Percentiles rank a stretch among this genome's conserved stretches.
These are phyloP conservation scores for Eustoma russellianum DNA, from an alignment of 257 asterid species.

Conservation along the genomic window DNA sequence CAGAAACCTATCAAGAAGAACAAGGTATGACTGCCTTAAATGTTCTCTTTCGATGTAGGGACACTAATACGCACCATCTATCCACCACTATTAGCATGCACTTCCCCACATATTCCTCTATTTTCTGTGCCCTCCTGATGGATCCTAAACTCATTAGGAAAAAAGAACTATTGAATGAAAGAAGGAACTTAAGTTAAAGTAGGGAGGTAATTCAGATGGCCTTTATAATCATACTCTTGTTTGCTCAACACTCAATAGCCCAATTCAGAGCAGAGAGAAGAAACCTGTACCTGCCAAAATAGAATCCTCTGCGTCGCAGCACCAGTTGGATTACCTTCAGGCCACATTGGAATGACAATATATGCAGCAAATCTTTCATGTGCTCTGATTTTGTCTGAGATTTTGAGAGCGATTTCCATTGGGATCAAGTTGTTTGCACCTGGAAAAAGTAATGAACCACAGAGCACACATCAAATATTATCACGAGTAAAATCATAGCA, in stretches of 20 bases:
- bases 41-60: too few relatives aligned
- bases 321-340: constrained; percentile 98
- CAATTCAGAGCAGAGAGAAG: too few relatives aligned
- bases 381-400: constrained; percentile 75
- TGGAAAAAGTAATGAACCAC: constrained; percentile 9
- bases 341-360: constrained; percentile 97
- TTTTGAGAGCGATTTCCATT: constrained; percentile 87
- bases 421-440: constrained; percentile 98
- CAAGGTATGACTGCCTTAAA: too few relatives aligned
- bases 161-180: too few relatives aligned
- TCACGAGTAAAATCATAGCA: background rate
- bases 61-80: too few relatives aligned
- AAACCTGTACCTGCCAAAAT: constrained; percentile 80
- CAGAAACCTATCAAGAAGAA: too few relatives aligned
- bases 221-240: background rate
- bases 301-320: constrained; percentile 90
- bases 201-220: background rate
- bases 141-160: too few relatives aligned
- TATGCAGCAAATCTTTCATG: constrained; percentile 89
- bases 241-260: background rate
- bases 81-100: too few relatives aligned
- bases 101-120: too few relatives aligned
- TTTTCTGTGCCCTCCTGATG: too few relatives aligned
- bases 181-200: background rate
- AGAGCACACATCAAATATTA: background rate